phyloP scores from a whole-genome alignment of 345 rosid species.

The Salix purpurea region DNA sequence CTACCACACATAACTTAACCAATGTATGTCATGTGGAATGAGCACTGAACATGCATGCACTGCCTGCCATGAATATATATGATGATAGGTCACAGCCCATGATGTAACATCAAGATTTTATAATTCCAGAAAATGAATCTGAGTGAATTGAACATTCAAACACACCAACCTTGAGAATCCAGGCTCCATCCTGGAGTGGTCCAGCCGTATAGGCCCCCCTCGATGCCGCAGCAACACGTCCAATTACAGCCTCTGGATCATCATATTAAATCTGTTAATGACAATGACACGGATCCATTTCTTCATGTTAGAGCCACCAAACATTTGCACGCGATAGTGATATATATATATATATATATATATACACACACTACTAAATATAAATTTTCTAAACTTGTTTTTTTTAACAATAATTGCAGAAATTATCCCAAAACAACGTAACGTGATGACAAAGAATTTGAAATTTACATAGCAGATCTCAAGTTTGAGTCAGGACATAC shows the following conservation, averaged over 20 bases:
- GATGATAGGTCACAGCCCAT: neutral
- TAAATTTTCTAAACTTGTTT: too few relatives aligned
- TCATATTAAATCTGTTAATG: neutral
- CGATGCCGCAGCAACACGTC: neutral
- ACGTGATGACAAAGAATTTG: too few relatives aligned
- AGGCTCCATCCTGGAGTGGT: constrained; percentile 13
- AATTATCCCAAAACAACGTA: too few relatives aligned
- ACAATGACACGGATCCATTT: neutral
- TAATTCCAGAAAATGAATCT: neutral
- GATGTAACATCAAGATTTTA: neutral
- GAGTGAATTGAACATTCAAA: neutral
- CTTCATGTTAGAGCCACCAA: neutral
- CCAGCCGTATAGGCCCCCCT: neutral
- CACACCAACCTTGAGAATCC: neutral
- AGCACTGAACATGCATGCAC: neutral
- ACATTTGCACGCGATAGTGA: neutral
- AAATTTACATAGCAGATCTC: accelerated
- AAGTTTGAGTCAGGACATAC: too few relatives aligned
- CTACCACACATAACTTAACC: too few relatives aligned
- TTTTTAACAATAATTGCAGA: too few relatives aligned
- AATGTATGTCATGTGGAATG: too few relatives aligned
- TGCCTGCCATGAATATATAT: neutral
- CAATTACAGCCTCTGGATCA: constrained; percentile 3
- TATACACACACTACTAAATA: too few relatives aligned
- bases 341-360: too few relatives aligned